Base-by-base conservation (phyloP, 2,329 filamentous ascomycete genomes). In the Sclerotiophoma versabilis region DNA sequence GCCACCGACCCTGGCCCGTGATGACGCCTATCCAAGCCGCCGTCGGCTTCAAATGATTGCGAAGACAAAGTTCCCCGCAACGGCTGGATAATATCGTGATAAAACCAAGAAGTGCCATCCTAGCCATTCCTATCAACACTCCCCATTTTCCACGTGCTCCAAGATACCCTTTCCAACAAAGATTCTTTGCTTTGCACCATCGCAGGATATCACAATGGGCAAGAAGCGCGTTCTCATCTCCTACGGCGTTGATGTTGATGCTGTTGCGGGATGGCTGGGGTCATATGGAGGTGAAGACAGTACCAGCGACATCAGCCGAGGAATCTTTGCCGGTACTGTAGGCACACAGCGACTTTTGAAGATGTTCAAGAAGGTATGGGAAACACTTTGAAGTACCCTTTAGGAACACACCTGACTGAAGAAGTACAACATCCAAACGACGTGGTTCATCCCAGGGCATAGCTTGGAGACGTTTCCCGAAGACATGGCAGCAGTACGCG, bases 221-320 rank as follows among this genome's bases (percentile, higher is more conserved):
- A 78, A 79, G 69, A 84, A 83, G 62, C 76, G 81, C 45, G 79
- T 85, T 48, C 78, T 84, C 30, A 78, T 81, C 46, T 76, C 83
- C 50, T 90, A 90, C 60, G 87, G 87, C 9, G 85, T 91, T n/a
- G 88, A 92, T 60, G 87, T 92, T 23, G 88, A 92, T 62, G 88
- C 68, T 15, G 67, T 70, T 1, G 84, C 88, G 1, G 88, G 89
- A 11, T 92, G 89, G 89, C 77, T 91, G 1, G 89, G 89, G 0
- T 88, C 84, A 0, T 92, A 92, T 63, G 87, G 87, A 10, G 88
- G 89, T 34, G 83, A 91, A 70, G 88, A 92, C 66, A 87, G 83
- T 19, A 85, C 83, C 2, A 89, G 82, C 65, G 89, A 92, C 63
- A 91, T 92, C 58, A 87, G 84, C 66, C 80, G 88, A 77, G 87